phyloP scores from a whole-genome alignment of 805 yeast species.

The Kurtzmaniella cleridarum region DNA sequence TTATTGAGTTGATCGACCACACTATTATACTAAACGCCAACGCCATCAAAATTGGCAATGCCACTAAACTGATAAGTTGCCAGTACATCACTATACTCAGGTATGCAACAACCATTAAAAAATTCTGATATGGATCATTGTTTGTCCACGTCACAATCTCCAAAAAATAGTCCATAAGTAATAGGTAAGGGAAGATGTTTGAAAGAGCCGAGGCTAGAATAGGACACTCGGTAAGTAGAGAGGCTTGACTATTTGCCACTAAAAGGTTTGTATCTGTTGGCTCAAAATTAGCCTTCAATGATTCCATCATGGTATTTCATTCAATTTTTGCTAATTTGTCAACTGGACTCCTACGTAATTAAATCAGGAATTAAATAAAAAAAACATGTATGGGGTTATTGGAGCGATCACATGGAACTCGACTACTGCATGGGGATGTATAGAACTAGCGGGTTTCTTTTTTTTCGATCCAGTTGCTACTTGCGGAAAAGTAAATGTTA shows the following conservation, averaged over 20 bases:
- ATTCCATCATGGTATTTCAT: conserved; percentile 1
- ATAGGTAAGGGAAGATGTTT: conserved; percentile 42
- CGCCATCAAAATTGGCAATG: conserved; percentile 36
- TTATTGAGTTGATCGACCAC: conserved; percentile 41
- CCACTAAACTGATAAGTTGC: conserved; percentile 27
- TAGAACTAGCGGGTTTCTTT: no score
- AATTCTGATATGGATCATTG: conserved; percentile 43
- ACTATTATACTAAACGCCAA: conserved; percentile 33
- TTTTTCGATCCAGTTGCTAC: no score
- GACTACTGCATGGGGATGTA: no score
- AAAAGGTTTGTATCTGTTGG: conserved; percentile 33
- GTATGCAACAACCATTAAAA: conserved; percentile 34
- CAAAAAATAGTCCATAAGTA: conserved; percentile 39
- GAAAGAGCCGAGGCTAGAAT: conserved; percentile 42
- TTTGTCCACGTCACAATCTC: conserved; percentile 53
- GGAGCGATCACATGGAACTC: no score
- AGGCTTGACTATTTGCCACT: conserved; percentile 21
- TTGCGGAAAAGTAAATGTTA: no score
- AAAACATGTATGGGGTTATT: no score
- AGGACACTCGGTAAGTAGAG: conserved; percentile 40
- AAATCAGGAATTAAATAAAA: no score
- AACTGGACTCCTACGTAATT: no score
- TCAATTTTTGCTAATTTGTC: no score
- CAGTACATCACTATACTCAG: conserved; percentile 40
- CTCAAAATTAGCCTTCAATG: conserved; percentile 24